These are phyloP conservation scores for Kwoniella shivajii DNA, from an alignment of 1,284 basidiomycete genomes.

Conservation along the genomic window DNA sequence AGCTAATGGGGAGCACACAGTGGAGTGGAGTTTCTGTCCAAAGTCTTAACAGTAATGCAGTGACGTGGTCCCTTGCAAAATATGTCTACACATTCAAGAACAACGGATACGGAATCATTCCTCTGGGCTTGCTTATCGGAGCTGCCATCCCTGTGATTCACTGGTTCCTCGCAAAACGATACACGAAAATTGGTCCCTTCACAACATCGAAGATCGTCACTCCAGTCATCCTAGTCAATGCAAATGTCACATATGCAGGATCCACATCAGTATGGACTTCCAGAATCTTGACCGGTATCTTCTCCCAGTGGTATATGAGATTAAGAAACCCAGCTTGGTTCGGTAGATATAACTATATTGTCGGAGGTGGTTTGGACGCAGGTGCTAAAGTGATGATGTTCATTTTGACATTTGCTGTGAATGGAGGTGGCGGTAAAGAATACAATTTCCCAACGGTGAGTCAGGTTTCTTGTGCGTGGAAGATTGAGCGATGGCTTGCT, in stretches of 20 bases:
- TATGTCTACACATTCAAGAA: slow-evolving; percentile 12
- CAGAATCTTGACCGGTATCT: slow-evolving; percentile 28
- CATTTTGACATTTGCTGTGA: slow-evolving; percentile 3
- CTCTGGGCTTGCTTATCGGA: slow-evolving; percentile 18
- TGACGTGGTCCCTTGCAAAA: slow-evolving; percentile 21
- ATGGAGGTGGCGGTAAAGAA: neutral
- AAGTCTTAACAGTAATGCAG: slow-evolving; percentile 16
- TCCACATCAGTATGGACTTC: slow-evolving; percentile 15
- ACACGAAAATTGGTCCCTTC: slow-evolving; percentile 14
- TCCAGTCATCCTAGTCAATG: slow-evolving; percentile 12
- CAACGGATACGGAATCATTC: slow-evolving; percentile 17
- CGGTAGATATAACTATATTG: slow-evolving; percentile 23
- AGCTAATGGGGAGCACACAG: neutral
- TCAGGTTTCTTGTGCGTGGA: too few species aligned
- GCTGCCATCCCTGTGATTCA: slow-evolving; percentile 16
- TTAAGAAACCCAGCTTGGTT: slow-evolving; percentile 19
- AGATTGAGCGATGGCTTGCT: too few species aligned
- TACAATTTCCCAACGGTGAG: neutral
- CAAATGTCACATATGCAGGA: slow-evolving; percentile 4
- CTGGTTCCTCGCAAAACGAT: slow-evolving; percentile 2
- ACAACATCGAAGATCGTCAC: slow-evolving; percentile 12
- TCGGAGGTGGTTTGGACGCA: slow-evolving; percentile 50
- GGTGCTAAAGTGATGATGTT: slow-evolving; percentile 24
- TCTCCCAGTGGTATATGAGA: slow-evolving; percentile 27
- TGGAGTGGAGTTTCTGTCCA: slow-evolving; percentile 21